Conservation (phyloP, 176 grass and related monocot genomes). For the Oryza punctata region DNA sequence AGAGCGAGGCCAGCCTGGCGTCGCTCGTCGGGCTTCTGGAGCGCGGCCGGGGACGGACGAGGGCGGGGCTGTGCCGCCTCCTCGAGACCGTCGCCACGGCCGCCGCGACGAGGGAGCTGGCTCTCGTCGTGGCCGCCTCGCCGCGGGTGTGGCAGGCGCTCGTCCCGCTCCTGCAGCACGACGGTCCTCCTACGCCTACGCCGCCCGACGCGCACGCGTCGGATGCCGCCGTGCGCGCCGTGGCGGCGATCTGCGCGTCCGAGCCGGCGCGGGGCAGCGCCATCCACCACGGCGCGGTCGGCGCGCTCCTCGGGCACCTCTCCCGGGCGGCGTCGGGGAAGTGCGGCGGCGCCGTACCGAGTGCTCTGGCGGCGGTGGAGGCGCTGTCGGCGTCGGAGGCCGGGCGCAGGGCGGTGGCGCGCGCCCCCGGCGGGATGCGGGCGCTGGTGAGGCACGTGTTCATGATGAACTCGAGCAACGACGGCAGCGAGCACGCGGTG, state of each 20-base stretch:
- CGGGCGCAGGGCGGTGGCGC: slow-evolving; percentile 44
- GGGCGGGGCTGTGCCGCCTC: slow-evolving; percentile 57
- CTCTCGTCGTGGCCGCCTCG: slow-evolving; percentile 44
- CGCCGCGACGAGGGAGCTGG: slow-evolving; percentile 47
- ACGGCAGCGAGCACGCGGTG: slow-evolving; percentile 84
- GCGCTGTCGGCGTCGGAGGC: slow-evolving; percentile 48
- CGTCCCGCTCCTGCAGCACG: slow-evolving; percentile 42
- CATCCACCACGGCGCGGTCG: slow-evolving; percentile 58
- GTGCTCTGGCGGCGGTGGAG: slow-evolving; percentile 63
- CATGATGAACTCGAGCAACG: slow-evolving; percentile 61
- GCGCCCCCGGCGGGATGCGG: slow-evolving; percentile 41
- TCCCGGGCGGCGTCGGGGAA: slow-evolving; percentile 31
- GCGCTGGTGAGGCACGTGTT: slow-evolving; percentile 77
- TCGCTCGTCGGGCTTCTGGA: slow-evolving; percentile 58
- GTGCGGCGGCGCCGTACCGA: slow-evolving; percentile 11
- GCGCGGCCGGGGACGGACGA: slow-evolving; percentile 46
- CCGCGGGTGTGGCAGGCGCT: slow-evolving; percentile 57
- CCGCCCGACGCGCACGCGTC: slow-evolving; percentile 11
- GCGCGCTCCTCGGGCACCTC: slow-evolving; percentile 56
- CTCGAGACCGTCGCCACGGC: slow-evolving; percentile 67
- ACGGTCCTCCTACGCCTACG: background rate
- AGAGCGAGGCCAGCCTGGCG: slow-evolving; percentile 43
- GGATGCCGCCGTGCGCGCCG: slow-evolving; percentile 54
- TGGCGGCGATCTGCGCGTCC: slow-evolving; percentile 51
- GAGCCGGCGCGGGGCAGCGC: slow-evolving; percentile 54